A percentile compares a stretch with the other conserved stretches of the same genome.
Evolutionary conservation across 2,329 filamentous ascomycete genomes (phyloP).

Genomic region (Fragosphaeria purpurea): DNA sequence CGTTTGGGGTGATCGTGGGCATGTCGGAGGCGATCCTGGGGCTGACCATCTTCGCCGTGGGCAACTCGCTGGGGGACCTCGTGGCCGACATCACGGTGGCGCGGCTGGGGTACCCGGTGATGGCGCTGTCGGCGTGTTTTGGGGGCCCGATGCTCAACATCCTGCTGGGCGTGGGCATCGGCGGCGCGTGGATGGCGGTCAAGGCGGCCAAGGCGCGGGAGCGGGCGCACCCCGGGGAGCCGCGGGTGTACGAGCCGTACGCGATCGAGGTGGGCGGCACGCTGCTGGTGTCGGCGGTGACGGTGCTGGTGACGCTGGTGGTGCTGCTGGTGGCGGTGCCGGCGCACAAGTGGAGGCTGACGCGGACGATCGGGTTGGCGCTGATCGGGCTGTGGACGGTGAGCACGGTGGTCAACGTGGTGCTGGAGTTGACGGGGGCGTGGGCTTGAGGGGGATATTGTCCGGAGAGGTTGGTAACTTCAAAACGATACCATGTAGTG

Average conservation of each 20-base stretch:
- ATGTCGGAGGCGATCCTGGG: slow-evolving; percentile 94
- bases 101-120: slow-evolving; percentile 86
- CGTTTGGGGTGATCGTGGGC: slow-evolving; percentile 79
- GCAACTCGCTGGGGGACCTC: slow-evolving; percentile 88
- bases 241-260: slow-evolving; percentile 64
- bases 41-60: slow-evolving; percentile 90
- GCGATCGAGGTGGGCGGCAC: slow-evolving; percentile 76
- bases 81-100: slow-evolving; percentile 94
- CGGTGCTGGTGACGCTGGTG: slow-evolving; percentile 69
- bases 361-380: slow-evolving; percentile 67
- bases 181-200: slow-evolving; percentile 79
- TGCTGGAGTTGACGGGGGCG: slow-evolving; percentile 60
- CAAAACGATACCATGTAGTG: no score
- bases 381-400: slow-evolving; percentile 72
- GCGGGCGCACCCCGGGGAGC: slow-evolving; percentile 54
- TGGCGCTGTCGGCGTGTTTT: slow-evolving; percentile 92
- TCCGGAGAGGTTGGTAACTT: no score
- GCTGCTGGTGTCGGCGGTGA: slow-evolving; percentile 75
- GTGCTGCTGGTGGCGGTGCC: slow-evolving; percentile 74
- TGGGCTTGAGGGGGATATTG: slow-evolving; percentile 18
- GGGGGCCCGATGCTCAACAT: slow-evolving; percentile 99
- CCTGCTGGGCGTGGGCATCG: slow-evolving; percentile 83
- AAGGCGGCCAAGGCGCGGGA: slow-evolving; percentile 56
- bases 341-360: slow-evolving; percentile 77
- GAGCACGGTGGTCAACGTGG: slow-evolving; percentile 72